Evolutionary conservation across 306 rosid species (phyloP).

Genomic region (Alnus glutinosa): DNA sequence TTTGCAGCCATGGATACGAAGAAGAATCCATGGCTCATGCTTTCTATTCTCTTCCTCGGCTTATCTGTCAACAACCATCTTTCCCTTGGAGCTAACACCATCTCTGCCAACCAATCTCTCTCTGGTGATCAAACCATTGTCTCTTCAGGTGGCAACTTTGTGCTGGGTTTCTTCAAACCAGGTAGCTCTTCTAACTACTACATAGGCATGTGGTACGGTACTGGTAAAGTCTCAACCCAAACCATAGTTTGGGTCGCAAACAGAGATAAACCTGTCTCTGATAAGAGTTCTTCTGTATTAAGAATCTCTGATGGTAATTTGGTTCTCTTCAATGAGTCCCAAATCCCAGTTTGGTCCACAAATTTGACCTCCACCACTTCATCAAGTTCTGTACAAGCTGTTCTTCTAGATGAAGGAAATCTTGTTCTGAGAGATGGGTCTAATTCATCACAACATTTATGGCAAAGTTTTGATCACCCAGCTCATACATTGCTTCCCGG

Average conservation of each 20-base stretch:
- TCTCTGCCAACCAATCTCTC: slow-evolving; percentile 54
- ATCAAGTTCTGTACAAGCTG: slow-evolving; percentile 37
- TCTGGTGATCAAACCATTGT: slow-evolving; percentile 61
- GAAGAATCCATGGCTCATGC: slow-evolving; percentile 23
- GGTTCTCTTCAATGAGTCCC: slow-evolving; percentile 42
- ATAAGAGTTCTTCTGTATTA: slow-evolving; percentile 40
- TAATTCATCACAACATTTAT: slow-evolving; percentile 23
- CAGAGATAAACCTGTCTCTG: slow-evolving; percentile 49
- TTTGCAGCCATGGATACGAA: slow-evolving; percentile 28
- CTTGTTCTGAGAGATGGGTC: slow-evolving; percentile 40
- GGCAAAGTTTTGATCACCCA: slow-evolving; percentile 70
- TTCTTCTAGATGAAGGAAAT: slow-evolving; percentile 53
- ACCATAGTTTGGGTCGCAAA: slow-evolving; percentile 72
- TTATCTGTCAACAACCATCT: slow-evolving; percentile 19
- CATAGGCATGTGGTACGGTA: slow-evolving; percentile 63
- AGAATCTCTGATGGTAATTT: slow-evolving; percentile 45
- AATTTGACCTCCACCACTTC: slow-evolving; percentile 34
- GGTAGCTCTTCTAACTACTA: slow-evolving; percentile 54
- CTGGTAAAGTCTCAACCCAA: neutral
- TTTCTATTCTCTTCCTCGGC: slow-evolving; percentile 29
- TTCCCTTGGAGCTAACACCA: slow-evolving; percentile 41
- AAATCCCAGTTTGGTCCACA: slow-evolving; percentile 60
- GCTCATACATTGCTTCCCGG: slow-evolving; percentile 64
- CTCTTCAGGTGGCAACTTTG: slow-evolving; percentile 43
- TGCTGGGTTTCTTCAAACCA: slow-evolving; percentile 58